phyloP scores from a whole-genome alignment of 108 stramenopile species.

The Fistulifera pelliculosa region DNA sequence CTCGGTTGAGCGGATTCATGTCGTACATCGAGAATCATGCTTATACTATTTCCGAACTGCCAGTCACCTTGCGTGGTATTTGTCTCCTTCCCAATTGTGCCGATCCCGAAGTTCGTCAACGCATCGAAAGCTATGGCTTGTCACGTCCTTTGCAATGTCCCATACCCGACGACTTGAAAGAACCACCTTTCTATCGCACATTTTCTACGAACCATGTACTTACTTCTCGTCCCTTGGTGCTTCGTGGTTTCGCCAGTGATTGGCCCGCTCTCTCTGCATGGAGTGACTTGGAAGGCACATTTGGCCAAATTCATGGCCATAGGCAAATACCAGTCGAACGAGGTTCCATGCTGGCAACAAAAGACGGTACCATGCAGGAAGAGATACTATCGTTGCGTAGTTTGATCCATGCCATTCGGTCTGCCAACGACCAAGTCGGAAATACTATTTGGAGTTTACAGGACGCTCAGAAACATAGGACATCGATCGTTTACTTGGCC shows the following conservation, averaged over 20 bases:
- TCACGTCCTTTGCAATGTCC: constrained; percentile 16
- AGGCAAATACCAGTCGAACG: constrained; percentile 51
- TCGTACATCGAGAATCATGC: constrained; percentile 41
- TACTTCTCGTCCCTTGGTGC: constrained; percentile 22
- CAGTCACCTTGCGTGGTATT: constrained; percentile 5
- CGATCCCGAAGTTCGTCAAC: neutral
- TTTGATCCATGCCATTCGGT: constrained; percentile 19
- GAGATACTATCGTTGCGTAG: constrained; percentile 25
- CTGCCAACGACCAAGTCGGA: constrained; percentile 17
- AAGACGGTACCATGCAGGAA: constrained; percentile 27
- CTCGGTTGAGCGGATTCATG: constrained; percentile 18
- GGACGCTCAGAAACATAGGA: constrained; percentile 10
- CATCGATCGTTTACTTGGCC: constrained; percentile 36
- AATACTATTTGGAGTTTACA: constrained; percentile 24
- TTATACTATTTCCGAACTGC: constrained; percentile 17
- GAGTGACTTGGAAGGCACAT: constrained; percentile 23
- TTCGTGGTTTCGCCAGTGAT: constrained; percentile 24
- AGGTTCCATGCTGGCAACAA: constrained; percentile 28
- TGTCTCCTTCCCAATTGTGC: neutral
- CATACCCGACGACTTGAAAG: constrained; percentile 14
- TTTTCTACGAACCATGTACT: neutral
- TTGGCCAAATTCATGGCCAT: constrained; percentile 28
- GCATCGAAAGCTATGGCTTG: constrained; percentile 4
- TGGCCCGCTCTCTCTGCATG: constrained; percentile 41
- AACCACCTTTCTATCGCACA: constrained; percentile 1